Conservation (phyloP, 345 rosid species). For the Syzygium jambos region DNA sequence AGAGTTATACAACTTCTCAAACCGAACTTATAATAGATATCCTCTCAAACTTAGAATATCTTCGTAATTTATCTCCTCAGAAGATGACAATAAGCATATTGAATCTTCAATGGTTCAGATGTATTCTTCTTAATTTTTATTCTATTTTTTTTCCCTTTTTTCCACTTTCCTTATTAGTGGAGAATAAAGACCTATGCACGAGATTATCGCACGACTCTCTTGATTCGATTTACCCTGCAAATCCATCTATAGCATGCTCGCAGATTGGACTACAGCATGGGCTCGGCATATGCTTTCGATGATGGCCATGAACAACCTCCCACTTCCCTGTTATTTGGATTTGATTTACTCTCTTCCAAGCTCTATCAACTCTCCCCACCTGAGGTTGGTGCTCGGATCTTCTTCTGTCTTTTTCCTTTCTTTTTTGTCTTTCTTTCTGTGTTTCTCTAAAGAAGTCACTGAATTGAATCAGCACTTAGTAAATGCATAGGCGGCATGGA, state of each 20-base stretch:
- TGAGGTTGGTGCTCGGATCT: constrained; percentile 10
- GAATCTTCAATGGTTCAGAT: neutral
- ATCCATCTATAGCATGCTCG: neutral
- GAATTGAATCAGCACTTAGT: neutral
- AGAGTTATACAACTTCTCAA: neutral
- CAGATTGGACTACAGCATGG: constrained; percentile 11
- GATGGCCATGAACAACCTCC: constrained; percentile 18
- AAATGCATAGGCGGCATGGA: neutral
- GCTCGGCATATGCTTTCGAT: neutral
- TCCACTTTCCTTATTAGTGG: neutral
- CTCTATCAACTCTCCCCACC: constrained; percentile 30
- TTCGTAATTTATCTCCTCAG: neutral
- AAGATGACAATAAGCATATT: neutral
- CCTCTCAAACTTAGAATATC: neutral
- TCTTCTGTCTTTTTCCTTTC: neutral
- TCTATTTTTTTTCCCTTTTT: neutral
- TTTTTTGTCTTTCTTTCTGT: neutral
- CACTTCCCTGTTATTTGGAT: constrained; percentile 1
- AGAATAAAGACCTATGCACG: neutral
- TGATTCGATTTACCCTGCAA: neutral
- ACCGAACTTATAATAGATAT: neutral
- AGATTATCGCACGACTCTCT: neutral
- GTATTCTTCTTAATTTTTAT: neutral
- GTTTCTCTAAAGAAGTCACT: neutral
- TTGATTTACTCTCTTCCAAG: constrained; percentile 8